A percentile compares a stretch with the other conserved stretches of the same genome.
Evolutionary conservation across 2,329 filamentous ascomycete species (phyloP).

Genomic region (Colletotrichum incanum): DNA sequence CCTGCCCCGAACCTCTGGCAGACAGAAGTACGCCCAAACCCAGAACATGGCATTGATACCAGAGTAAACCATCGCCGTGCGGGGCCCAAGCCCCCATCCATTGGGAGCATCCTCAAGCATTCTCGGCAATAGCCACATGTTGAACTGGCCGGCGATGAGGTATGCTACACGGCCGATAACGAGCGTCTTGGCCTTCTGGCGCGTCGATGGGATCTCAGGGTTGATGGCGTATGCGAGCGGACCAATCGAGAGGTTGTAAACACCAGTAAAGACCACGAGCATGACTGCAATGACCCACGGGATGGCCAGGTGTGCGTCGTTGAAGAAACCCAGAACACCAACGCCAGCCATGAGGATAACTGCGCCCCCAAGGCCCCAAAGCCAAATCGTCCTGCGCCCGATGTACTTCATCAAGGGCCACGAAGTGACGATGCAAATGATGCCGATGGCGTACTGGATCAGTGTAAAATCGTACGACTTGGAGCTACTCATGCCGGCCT

Average conservation of each 20-base stretch:
- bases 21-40: conserved; percentile 45
- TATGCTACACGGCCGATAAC: conserved; percentile 43
- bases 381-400: conserved; percentile 61
- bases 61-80: conserved; percentile 45
- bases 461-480: conserved; percentile 64
- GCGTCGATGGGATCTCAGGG: conserved; percentile 54
- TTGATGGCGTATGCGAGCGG: conserved; percentile 57
- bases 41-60: conserved; percentile 38
- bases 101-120: conserved; percentile 44
- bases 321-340: conserved; percentile 51
- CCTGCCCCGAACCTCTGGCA: conserved; percentile 47
- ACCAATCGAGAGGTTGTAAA: conserved; percentile 62
- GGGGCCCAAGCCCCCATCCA: conserved; percentile 45
- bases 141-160: conserved; percentile 43
- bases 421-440: conserved; percentile 60
- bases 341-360: conserved; percentile 54
- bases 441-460: conserved; percentile 57
- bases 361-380: conserved; percentile 56
- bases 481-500: conserved; percentile 60
- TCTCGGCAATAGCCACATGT: conserved; percentile 44
- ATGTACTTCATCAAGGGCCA: conserved; percentile 59
- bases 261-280: conserved; percentile 56
- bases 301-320: conserved; percentile 41
- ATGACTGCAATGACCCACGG: conserved; percentile 56
- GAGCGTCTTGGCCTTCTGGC: conserved; percentile 46